phyloP scores from a whole-genome alignment of 768 basidiomycete species.

The Lyophyllum decastes region DNA sequence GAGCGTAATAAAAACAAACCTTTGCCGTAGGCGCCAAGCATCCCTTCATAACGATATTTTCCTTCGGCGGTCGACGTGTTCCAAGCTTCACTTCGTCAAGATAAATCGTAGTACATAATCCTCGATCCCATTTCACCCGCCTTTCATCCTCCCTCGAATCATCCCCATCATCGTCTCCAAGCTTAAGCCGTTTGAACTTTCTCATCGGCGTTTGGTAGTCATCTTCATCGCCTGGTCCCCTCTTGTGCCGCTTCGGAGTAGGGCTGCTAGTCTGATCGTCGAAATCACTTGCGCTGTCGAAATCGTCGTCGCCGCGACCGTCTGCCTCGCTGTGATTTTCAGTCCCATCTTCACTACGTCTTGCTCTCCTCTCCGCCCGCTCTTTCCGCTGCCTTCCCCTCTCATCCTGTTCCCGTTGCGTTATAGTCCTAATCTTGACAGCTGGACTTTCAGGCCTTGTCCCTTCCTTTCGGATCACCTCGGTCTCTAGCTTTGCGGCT shows the following conservation, averaged over 20 bases:
- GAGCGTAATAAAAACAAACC: conserved; percentile 37
- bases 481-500: conserved; percentile 62
- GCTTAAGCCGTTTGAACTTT: conserved; percentile 37
- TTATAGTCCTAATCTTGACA: conserved; percentile 69
- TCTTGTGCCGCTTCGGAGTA: conserved; percentile 41
- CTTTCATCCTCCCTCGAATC: conserved; percentile 40
- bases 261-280: conserved; percentile 20
- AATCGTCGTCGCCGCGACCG: conserved; percentile 29
- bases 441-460: conserved; percentile 75
- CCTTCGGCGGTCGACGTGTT: conserved; percentile 42
- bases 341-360: conserved; percentile 37
- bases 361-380: conserved; percentile 63
- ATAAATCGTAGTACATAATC: conserved; percentile 60
- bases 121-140: conserved; percentile 79
- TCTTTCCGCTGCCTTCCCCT: conserved; percentile 52
- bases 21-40: conserved; percentile 70
- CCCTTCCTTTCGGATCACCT: conserved; percentile 71
- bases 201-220: conserved; percentile 72
- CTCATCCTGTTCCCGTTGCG: conserved; percentile 70
- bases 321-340: conserved; percentile 24
- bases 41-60: conserved; percentile 51
- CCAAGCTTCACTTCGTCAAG: conserved; percentile 64
- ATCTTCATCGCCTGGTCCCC: conserved; percentile 81
- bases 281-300: conserved; percentile 24
- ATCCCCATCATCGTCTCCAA: conserved; percentile 34